A percentile compares a stretch with the other conserved stretches of the same genome.
Conservation (phyloP, 78 protist species). For the Emiliania huxleyi region DNA sequence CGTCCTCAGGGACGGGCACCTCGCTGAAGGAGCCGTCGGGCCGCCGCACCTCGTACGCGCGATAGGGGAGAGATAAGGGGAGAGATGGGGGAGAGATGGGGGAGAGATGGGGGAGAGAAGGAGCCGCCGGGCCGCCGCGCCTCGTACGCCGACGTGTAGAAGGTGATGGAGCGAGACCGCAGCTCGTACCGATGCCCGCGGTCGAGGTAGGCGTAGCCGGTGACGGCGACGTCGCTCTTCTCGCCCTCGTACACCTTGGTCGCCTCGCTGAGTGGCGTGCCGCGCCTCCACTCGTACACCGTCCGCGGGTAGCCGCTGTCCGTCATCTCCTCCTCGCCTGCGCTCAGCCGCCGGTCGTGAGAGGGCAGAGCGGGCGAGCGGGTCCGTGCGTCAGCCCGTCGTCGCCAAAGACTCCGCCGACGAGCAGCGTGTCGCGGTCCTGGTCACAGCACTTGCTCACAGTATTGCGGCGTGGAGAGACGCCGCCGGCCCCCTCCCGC, state of each 20-base stretch:
- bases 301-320: conserved; percentile 40
- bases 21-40: neutral
- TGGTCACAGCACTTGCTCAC: no score
- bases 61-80: neutral
- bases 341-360: no score
- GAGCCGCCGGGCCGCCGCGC: no score
- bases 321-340: neutral
- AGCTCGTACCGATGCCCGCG: neutral
- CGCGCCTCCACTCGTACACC: conserved; percentile 31
- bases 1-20: neutral
- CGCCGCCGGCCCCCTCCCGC: no score
- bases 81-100: no score
- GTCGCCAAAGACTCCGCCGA: conserved; percentile 22
- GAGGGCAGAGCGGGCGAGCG: no score
- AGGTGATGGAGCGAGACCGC: neutral
- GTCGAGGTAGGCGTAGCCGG: neutral
- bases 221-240: neutral
- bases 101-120: no score
- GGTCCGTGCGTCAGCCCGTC: neutral
- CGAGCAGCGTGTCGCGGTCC: conserved; percentile 12
- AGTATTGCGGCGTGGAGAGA: no score
- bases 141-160: neutral
- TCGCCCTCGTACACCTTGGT: conserved; percentile 12
- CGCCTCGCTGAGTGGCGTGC: conserved; percentile 30
- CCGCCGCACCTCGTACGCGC: no score